Evolutionary conservation across 768 basidiomycete species (phyloP), one percentile per base, ranked within the genome.

Genomic region (Amanita thiersii): DNA sequence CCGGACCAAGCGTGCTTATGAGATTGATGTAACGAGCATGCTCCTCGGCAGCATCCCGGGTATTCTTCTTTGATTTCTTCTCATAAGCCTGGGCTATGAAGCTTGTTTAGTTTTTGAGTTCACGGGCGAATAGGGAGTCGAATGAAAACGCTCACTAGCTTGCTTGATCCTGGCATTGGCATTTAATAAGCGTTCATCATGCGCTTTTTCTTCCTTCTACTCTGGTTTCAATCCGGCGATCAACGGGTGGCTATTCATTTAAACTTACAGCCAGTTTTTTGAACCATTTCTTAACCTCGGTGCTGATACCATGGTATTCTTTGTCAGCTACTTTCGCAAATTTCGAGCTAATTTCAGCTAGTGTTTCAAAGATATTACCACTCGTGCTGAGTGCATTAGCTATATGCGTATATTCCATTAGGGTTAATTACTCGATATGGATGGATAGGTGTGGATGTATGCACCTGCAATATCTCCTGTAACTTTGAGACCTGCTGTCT

Each of bases 261-360:
- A 37, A 40, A 61, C 82, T 50, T 52, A 88, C 86, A 37, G 78
- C 71, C 25, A 88, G 70, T 58, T 80, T 86, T 74, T 84, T 87
- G 68, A 88, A 80, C 85, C 86, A 88, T 52, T 84, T 89, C 67
- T 79, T 82, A 30, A 86, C 77, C 48, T 87, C 86, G 21, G 64
- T 58, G 48, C 75, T 77, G 37, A 86, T 63, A 15, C 43, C 52
- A 47, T 79, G 77, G 45, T 77, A 85, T 48, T 89, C 86, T 60
- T 77, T 86, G 50, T 85, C 81, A 9, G 73, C 73, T 46, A 82
- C 55, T 62, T 82, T 88, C 30, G 75, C 73, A 58, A 86, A 87
- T 63, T 84, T 89, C 49, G 63, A 45, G 52, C 87, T 81, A 39
- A 87, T 70, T 20, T 88, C 85, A 2, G 74, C 71, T 34, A 86